A percentile compares a stretch with the other conserved stretches of the same genome.
phyloP scores from a whole-genome alignment of 148 eudicot genomes.

The Vaccinium corymbosum region DNA sequence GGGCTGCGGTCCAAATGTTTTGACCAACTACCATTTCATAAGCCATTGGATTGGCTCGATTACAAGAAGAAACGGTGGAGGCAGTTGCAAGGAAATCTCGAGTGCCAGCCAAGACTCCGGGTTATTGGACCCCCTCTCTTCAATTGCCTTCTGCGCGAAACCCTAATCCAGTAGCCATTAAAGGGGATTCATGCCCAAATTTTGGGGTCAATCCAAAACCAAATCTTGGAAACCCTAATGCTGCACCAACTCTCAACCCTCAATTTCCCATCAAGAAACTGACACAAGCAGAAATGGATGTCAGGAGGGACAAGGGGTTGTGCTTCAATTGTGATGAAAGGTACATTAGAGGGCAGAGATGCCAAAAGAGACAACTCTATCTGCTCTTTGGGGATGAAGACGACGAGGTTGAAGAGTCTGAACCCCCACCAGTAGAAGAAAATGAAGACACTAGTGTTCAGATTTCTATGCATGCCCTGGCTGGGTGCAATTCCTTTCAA shows the following conservation, averaged over 20 bases:
- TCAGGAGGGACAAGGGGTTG: not conserved
- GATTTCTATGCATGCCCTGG: not conserved
- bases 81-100: not conserved
- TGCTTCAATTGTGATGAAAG: not conserved
- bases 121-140: too few species aligned
- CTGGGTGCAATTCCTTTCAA: not conserved
- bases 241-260: not conserved
- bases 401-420: too few species aligned
- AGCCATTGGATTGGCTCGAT: too few species aligned
- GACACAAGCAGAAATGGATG: not conserved
- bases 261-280: not conserved
- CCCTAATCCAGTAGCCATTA: too few species aligned
- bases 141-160: accelerated
- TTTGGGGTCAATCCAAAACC: too few species aligned
- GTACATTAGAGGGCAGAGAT: not conserved
- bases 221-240: too few species aligned
- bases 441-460: not conserved
- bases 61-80: not conserved
- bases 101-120: too few species aligned
- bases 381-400: too few species aligned
- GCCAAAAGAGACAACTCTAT: too few species aligned
- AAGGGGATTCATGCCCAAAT: too few species aligned
- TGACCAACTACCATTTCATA: too few species aligned
- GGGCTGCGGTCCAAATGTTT: too few species aligned
- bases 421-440: not conserved